Base-by-base conservation (phyloP, 768 basidiomycete genomes). In the Amanita muscaria region DNA sequence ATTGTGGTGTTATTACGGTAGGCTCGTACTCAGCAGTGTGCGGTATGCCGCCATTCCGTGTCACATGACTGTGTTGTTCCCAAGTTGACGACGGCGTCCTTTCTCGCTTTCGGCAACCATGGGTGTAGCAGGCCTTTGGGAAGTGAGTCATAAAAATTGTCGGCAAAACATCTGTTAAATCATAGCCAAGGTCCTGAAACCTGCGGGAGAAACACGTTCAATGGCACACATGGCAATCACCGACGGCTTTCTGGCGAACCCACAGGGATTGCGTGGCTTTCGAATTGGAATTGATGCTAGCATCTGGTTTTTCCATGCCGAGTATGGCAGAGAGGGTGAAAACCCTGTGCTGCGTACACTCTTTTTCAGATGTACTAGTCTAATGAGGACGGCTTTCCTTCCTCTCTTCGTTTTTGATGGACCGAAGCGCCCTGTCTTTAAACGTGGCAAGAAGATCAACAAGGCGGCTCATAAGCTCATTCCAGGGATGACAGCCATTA, bases 351-450 rank as follows among this genome's bases (percentile, higher is more conserved):
- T 92, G 7, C 70, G 89, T 21, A 91, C 86, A 0, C 68, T 62
- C 61, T 88, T 92, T 67, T 93, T 90, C 61, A 83, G 87, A 35
- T 89, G 88, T 59, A 79, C 82, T 30, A 77, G 76, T 18, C 73
- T 96, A 2, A 76, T 88, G 60, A 75, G 72, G 44, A 72, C 80
- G 4, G 89, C 91, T 0, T 79, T 94, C 51, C 72, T 91, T 9
- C 89, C 89, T 0, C 72, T 96, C 10, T 93, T 94, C 59, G 87
- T 94, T 3, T 96, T 94, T 56, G 90, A 96, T 61, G 91, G 91
- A 0, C 86, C 87, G 0, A 76, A 80, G 49, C 76, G 92, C 49
- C 91, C 91, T 3, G 74, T 77, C 16, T 61, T 83, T 51, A 96
- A 96, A 64, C 74, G 86, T 27, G 82, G 81, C 2, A 87, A 86